Base-by-base conservation (phyloP, 108 stramenopile genomes). In the Chaetoceros tenuissimus region DNA sequence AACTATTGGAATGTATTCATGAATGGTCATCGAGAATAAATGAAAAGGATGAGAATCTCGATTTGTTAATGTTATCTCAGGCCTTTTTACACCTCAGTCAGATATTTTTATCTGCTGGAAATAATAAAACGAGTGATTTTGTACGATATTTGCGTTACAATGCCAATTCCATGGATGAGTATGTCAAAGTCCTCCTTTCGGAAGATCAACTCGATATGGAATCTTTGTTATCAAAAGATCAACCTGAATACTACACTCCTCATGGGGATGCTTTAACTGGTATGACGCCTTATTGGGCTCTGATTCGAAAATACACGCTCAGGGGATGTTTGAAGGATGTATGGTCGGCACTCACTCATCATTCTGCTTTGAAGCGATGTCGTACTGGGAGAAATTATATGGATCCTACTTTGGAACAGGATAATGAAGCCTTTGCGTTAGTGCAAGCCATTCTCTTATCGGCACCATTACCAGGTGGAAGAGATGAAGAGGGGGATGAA, bases 391-490 rank as follows among this genome's bases (percentile, higher is more conserved):
- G 31, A 18, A 29, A 31, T 0, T 20, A 20, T 20, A 46, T 45
- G 57, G 64, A 66, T n/a, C 25, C 51, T 0, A 49, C 56, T 22
- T 45, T 68, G 19, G 61, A 57, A 22, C 59, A 73, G 44, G 81
- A 86, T 51, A 63, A 68, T 48, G 71, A 82, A 25, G 83, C 78
- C 24, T 89, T 85, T 51, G 26, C 27, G 44, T 68, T 67, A 8
- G 48, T 90, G 45, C 64, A 64, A 31, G 76, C 54, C 8, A 64
- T 91, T 10, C 57, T 91, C 47, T 45, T 82, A 10, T 69, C 71
- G 25, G 89, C 85, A 17, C 89, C 89, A 7, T 53, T 91, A 21
- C 85, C 89, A 1, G 89, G 89, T 18, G 85, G 84, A 2, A 67
- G 81, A 22, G 78, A 64, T 8, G 79, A 83, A 43, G 50, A 23